Conservation (phyloP, 2,329 filamentous ascomycete species). For the Berkeleyomyces rouxiae region DNA sequence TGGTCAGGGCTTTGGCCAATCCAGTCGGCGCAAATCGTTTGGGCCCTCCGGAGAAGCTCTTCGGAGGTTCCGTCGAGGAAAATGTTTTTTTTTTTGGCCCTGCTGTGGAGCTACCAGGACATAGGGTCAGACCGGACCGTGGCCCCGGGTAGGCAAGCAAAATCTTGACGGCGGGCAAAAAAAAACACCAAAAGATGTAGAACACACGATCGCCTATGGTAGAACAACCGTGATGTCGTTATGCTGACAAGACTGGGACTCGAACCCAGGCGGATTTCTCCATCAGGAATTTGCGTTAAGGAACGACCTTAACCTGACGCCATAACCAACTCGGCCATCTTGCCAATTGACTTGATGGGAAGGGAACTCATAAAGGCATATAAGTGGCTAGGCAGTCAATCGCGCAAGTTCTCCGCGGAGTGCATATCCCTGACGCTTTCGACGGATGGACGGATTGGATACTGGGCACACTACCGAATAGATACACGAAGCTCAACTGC, state of each 20-base stretch:
- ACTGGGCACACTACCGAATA: too few relatives aligned
- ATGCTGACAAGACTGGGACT: constrained; percentile 13
- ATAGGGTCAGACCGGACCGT: too few relatives aligned
- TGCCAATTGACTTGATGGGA: constrained; percentile 9
- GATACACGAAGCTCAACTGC: too few relatives aligned
- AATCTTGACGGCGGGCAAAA: not conserved
- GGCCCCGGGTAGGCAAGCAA: too few relatives aligned
- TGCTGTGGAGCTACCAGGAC: too few relatives aligned
- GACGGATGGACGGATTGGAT: too few relatives aligned
- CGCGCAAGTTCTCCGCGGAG: not conserved
- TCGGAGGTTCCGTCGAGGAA: too few relatives aligned
- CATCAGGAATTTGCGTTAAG: constrained; percentile 17
- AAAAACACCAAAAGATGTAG: not conserved
- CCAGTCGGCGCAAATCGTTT: too few relatives aligned
- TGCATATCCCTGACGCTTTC: too few relatives aligned
- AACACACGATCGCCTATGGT: not conserved
- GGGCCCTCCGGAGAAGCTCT: too few relatives aligned
- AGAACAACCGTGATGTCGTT: not conserved
- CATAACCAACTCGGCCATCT: constrained; percentile 24
- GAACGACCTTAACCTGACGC: constrained; percentile 22
- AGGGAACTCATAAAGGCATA: not conserved
- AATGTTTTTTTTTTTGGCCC: too few relatives aligned
- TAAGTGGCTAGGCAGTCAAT: not conserved
- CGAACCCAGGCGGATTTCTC: constrained; percentile 13
- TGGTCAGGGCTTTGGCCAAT: too few relatives aligned